Evolutionary conservation across 202 grass and related monocot genomes (phyloP).

Genomic region (Tripidium arundinaceum): DNA sequence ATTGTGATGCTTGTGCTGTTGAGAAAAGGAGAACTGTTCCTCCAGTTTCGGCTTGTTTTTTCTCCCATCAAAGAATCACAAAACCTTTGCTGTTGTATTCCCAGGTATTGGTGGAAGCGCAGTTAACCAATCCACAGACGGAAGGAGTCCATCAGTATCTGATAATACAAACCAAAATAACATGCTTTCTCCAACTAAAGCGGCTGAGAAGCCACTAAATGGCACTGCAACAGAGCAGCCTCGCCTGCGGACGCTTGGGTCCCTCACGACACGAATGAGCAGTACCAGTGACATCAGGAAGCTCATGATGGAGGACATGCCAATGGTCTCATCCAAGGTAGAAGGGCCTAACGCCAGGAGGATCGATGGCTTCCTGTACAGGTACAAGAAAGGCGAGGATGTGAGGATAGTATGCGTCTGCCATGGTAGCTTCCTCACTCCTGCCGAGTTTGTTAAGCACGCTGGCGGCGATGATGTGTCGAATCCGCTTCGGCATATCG

Average conservation of each 20-base stretch:
- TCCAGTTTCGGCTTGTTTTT: conserved; percentile 10
- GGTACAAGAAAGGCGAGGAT: conserved; percentile 63
- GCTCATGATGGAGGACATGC: conserved; percentile 87
- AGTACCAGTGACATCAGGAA: conserved; percentile 47
- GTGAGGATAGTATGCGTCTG: conserved; percentile 90
- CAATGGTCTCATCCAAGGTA: conserved; percentile 73
- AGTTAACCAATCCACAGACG: conserved; percentile 3
- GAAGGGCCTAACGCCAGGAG: conserved; percentile 57
- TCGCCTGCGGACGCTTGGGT: conserved; percentile 36
- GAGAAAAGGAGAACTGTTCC: neutral
- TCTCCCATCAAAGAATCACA: neutral
- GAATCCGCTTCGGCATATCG: conserved; percentile 73
- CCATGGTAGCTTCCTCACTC: conserved; percentile 86
- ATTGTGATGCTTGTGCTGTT: neutral
- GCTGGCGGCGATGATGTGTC: conserved; percentile 67
- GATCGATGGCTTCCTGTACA: conserved; percentile 86
- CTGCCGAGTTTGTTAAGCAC: conserved; percentile 88
- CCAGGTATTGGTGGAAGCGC: conserved; percentile 25
- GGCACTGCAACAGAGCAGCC: conserved; percentile 3
- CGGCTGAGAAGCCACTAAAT: conserved; percentile 21
- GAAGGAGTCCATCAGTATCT: conserved; percentile 25
- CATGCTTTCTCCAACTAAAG: neutral
- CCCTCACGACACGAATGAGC: conserved; percentile 40
- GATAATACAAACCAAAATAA: conserved; percentile 34
- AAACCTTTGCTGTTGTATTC: neutral